phyloP scores from a whole-genome alignment of 2,329 filamentous ascomycete species.

The Neopestalotiopsis sp. region DNA sequence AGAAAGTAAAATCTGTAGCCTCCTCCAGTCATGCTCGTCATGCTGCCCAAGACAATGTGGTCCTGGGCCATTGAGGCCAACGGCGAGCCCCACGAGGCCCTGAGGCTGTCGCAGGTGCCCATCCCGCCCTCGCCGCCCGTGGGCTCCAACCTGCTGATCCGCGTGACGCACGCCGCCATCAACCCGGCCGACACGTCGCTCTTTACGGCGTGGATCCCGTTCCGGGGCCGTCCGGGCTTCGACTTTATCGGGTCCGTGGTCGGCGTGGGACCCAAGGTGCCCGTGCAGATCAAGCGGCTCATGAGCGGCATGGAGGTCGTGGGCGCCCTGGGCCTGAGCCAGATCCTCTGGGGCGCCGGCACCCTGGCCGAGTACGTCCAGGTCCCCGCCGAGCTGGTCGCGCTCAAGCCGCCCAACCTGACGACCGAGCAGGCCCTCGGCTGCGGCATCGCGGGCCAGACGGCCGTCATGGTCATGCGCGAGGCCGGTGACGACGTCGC shows the following conservation, averaged over 20 bases:
- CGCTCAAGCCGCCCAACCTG: slow-evolving; percentile 10
- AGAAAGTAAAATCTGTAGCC: neutral
- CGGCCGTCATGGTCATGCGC: slow-evolving; percentile 18
- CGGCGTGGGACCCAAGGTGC: slow-evolving; percentile 9
- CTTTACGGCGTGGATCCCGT: slow-evolving; percentile 21
- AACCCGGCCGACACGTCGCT: slow-evolving; percentile 22
- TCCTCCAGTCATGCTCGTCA: neutral
- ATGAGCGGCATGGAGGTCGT: slow-evolving; percentile 17
- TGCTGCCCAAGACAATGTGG: slow-evolving; percentile 20
- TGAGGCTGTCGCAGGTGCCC: slow-evolving; percentile 10
- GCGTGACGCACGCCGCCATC: slow-evolving; percentile 21
- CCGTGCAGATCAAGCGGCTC: slow-evolving; percentile 11
- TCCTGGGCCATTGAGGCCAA: slow-evolving; percentile 16
- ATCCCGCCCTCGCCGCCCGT: slow-evolving; percentile 12
- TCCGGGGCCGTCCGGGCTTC: slow-evolving; percentile 20
- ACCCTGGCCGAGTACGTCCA: slow-evolving; percentile 19
- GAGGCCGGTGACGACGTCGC: slow-evolving; percentile 4
- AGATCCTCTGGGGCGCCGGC: slow-evolving; percentile 20
- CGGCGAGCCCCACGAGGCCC: slow-evolving; percentile 18
- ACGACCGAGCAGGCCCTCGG: slow-evolving; percentile 7
- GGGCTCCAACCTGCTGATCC: slow-evolving; percentile 20
- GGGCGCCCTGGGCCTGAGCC: slow-evolving; percentile 20
- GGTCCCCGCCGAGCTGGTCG: slow-evolving; percentile 18
- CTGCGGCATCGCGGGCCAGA: slow-evolving; percentile 21
- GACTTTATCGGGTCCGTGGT: slow-evolving; percentile 22